Conservation (phyloP, 345 rosid species). For the Citrus mangshanensis region DNA sequence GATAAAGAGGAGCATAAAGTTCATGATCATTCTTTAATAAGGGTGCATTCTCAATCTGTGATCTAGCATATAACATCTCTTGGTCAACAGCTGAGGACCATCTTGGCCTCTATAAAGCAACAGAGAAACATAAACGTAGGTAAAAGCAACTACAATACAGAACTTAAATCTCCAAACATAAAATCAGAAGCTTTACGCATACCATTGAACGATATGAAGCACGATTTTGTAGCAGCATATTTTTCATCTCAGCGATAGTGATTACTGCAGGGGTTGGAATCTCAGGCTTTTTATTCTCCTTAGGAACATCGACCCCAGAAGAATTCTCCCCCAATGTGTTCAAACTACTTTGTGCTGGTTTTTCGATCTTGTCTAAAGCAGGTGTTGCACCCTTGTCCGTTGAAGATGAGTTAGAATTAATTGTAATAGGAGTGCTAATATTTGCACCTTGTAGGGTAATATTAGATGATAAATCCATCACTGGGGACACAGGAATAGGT, state of each 20-base stretch:
- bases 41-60: slow-evolving; percentile 65
- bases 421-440: slow-evolving; percentile 9
- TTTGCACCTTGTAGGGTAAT: slow-evolving; percentile 15
- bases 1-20: slow-evolving; percentile 68
- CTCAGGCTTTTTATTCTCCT: slow-evolving; percentile 32
- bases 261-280: slow-evolving; percentile 38
- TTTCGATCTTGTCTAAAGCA: slow-evolving; percentile 16
- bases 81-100: slow-evolving; percentile 60
- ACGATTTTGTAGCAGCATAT: slow-evolving; percentile 53
- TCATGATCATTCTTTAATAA: slow-evolving; percentile 36
- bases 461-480: slow-evolving; percentile 22
- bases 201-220: slow-evolving; percentile 48
- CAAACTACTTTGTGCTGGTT: slow-evolving; percentile 21
- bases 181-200: slow-evolving; percentile 17
- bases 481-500: slow-evolving; percentile 26
- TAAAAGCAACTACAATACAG: background rate
- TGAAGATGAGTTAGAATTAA: slow-evolving; percentile 24
- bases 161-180: slow-evolving; percentile 1
- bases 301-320: slow-evolving; percentile 18
- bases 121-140: slow-evolving; percentile 7
- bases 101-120: slow-evolving; percentile 52
- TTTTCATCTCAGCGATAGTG: slow-evolving; percentile 69
- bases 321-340: slow-evolving; percentile 15
- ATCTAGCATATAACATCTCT: slow-evolving; percentile 55
- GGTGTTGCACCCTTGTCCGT: slow-evolving; percentile 20